Evolutionary conservation across 139 green algal genomes (phyloP).

Genomic region (Yamagishiella unicocca): DNA sequence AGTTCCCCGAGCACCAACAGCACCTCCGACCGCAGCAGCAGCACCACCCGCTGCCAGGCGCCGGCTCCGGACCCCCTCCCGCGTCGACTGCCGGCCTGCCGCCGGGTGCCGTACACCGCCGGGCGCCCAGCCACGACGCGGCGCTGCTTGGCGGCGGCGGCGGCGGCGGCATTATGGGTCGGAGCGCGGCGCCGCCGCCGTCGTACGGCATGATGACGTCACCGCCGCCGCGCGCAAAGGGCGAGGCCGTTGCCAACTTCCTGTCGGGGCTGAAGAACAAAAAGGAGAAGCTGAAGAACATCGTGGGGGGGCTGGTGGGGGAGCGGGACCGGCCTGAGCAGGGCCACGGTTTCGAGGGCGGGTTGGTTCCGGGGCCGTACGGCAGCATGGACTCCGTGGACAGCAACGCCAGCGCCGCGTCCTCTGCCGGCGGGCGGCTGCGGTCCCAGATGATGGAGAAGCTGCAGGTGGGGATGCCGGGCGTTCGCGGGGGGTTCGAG

Average conservation of each 20-base stretch:
- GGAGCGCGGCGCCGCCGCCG: neutral
- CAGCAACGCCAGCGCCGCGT: neutral
- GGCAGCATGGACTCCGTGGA: neutral
- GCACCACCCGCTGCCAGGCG: neutral
- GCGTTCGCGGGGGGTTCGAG: neutral
- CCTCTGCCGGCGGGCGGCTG: neutral
- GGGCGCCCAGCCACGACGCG: slow-evolving; percentile 15
- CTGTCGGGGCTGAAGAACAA: slow-evolving; percentile 46
- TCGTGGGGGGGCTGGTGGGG: slow-evolving; percentile 14
- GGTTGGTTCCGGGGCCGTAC: neutral
- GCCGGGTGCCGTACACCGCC: neutral
- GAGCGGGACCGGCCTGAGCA: neutral
- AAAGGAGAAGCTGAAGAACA: slow-evolving; percentile 49
- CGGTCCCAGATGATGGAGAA: slow-evolving; percentile 24
- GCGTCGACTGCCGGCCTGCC: neutral
- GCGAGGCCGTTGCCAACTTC: slow-evolving; percentile 51
- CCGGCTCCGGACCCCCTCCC: neutral
- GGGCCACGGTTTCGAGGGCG: neutral
- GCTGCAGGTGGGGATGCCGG: slow-evolving; percentile 17
- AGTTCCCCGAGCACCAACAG: slow-evolving; percentile 2
- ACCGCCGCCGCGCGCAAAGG: slow-evolving; percentile 23
- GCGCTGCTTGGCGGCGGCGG: neutral
- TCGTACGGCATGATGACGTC: neutral
- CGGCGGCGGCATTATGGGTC: neutral
- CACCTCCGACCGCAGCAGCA: neutral